Base-by-base conservation (phyloP, 192 early-diverging fungal genomes). In the Podila epicladia region DNA sequence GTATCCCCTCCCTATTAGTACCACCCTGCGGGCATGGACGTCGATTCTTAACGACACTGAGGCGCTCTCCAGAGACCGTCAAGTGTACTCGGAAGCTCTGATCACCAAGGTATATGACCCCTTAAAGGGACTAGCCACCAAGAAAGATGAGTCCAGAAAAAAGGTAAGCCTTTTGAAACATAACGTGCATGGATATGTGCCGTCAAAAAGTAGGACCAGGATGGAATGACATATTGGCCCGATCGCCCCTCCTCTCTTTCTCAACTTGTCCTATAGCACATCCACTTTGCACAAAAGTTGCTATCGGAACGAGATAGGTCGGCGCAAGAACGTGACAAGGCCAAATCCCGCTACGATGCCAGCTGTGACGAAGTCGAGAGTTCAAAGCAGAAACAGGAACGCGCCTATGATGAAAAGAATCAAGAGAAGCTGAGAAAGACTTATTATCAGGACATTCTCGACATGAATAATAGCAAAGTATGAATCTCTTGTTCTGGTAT, bases 81-180 rank as follows among this genome's bases (percentile, higher is more conserved):
- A 80, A 29, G 59, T 74, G 33, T 83, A 87, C 17, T 71, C 88
- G 20, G 91, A 95, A 7, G 75, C 84, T 12, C 61, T 95, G 22
- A 83, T 80, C 51, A 71, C 74, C 13, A 63, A 51, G 19, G 74
- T 93, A 26, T 58, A 83, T 9, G 92, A 95, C 45, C 74, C 73
- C 33, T 66, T 93, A 9, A 94, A 92, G 74, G 65, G 69, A 13
- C 33, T 91, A 2, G 67, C 75, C 12, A 55, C 67, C 5, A 89
- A 89, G 70, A 89, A 91, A 63, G 93, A 95, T 45, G 90, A 95
- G 38, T 82, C 90, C 0, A 59, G 88, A 37, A 94, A 93, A 74
- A 94, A 92, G 87, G 92, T 91, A 74, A 51, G 28, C 22, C 33
- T 29, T 13, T 61, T 31, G 51, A 35, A 32, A 41, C 33, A 45